Conservation (phyloP, 129 eudicot genomes). For the Ambrosia artemisiifolia region DNA sequence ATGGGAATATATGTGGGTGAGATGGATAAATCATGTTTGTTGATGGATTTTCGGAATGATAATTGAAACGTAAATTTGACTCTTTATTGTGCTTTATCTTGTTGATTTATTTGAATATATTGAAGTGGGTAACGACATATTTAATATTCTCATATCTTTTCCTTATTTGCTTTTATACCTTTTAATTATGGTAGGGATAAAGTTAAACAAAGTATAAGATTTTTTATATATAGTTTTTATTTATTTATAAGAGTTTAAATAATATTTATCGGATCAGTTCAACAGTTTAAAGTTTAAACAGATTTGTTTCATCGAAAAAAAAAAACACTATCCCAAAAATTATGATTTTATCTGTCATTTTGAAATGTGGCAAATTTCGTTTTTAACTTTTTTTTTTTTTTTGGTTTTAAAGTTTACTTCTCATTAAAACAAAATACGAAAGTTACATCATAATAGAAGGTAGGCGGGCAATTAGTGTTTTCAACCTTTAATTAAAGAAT, state of each 20-base stretch:
- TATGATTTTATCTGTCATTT: not conserved
- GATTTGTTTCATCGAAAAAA: not conserved
- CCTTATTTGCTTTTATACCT: not conserved
- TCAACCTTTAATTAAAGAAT: no score
- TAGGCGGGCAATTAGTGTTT: no score
- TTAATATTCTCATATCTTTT: conserved; percentile 2
- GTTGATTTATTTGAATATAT: not conserved
- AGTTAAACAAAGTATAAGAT: not conserved
- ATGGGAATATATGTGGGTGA: conserved; percentile 30
- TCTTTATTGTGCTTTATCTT: conserved; percentile 15
- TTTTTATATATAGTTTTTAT: not conserved
- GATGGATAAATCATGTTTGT: conserved; percentile 38
- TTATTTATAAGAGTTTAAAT: not conserved
- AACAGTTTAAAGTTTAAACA: not conserved
- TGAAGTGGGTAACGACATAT: not conserved
- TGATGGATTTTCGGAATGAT: conserved; percentile 32
- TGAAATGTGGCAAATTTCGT: not conserved
- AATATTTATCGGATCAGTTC: not conserved
- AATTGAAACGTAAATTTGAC: conserved; percentile 38
- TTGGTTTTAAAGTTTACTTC: no score
- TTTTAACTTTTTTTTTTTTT: not conserved
- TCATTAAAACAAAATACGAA: no score
- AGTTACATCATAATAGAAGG: no score
- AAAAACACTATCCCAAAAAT: not conserved
- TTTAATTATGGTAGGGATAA: not conserved